These are phyloP conservation scores for Penicillium vulpinum DNA, from an alignment of 2,329 filamentous ascomycete species.

Conservation along the genomic window DNA sequence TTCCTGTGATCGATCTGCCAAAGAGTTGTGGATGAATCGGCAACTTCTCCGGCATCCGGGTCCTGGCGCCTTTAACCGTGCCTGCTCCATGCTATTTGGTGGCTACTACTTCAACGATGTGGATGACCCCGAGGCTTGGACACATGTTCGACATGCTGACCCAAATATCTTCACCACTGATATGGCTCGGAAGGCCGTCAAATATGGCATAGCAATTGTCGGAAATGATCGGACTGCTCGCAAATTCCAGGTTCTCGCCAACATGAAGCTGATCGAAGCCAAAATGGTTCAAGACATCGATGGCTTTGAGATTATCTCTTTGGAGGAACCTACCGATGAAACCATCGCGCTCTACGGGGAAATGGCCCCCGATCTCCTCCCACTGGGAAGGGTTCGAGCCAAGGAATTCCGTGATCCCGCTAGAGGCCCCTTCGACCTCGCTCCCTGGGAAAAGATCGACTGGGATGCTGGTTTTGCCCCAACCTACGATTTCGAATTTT, in stretches of 20 bases:
- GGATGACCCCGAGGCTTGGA: constrained; percentile 31
- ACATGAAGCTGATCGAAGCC: constrained; percentile 41
- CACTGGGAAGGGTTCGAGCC: constrained; percentile 56
- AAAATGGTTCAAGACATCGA: constrained; percentile 51
- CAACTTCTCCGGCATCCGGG: constrained; percentile 53
- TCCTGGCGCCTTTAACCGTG: constrained; percentile 79
- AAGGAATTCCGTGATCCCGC: constrained; percentile 51
- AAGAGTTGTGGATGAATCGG: constrained; percentile 64
- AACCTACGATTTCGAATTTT: constrained; percentile 54
- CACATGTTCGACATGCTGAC: background rate
- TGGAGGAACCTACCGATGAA: constrained; percentile 50
- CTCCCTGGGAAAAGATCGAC: constrained; percentile 31
- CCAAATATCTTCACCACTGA: constrained; percentile 40
- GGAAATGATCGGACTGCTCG: constrained; percentile 40
- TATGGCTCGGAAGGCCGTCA: constrained; percentile 53
- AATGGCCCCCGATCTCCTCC: constrained; percentile 46
- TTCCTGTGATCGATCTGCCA: constrained; percentile 65
- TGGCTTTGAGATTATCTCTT: constrained; percentile 61
- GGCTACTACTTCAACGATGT: constrained; percentile 51
- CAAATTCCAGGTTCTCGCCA: constrained; percentile 41
- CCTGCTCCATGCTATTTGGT: constrained; percentile 68
- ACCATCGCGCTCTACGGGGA: constrained; percentile 51
- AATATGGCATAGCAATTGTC: constrained; percentile 51
- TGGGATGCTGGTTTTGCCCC: constrained; percentile 23
- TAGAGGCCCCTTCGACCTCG: constrained; percentile 39